Evolutionary conservation across 495 filamentous ascomycete genomes (phyloP).

Genomic region (Hypoxylon fuscum): DNA sequence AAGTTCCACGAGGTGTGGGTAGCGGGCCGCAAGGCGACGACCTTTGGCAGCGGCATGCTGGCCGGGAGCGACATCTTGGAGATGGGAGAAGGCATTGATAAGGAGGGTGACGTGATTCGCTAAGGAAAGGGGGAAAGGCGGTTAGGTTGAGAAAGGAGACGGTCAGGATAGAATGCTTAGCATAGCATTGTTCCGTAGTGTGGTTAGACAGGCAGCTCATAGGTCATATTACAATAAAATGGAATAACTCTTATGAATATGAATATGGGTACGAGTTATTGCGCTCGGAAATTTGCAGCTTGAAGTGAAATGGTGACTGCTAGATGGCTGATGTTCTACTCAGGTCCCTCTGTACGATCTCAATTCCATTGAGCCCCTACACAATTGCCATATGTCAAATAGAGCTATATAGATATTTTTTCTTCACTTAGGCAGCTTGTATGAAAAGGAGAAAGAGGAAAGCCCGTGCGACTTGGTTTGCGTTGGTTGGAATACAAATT

Average conservation of each 20-base stretch:
- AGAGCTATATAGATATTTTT: too few species aligned
- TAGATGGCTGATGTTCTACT: too few species aligned
- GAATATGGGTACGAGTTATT: too few species aligned
- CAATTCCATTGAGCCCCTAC: too few species aligned
- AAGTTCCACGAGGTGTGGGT: slow-evolving; percentile 97
- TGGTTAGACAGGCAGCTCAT: slow-evolving; percentile 14
- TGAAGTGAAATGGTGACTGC: not conserved
- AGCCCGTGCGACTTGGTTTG: too few species aligned
- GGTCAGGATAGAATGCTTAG: not conserved
- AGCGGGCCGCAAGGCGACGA: slow-evolving; percentile 65
- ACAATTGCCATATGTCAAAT: too few species aligned
- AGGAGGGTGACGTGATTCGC: slow-evolving; percentile 70
- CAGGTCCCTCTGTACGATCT: too few species aligned
- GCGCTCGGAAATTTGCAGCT: not conserved
- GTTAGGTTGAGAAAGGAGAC: too few species aligned
- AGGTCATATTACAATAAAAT: slow-evolving; percentile 25
- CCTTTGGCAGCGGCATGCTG: slow-evolving; percentile 70
- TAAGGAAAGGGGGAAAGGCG: slow-evolving; percentile 43
- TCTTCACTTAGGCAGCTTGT: too few species aligned
- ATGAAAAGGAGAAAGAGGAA: too few species aligned
- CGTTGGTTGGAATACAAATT: too few species aligned
- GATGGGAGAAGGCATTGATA: slow-evolving; percentile 83
- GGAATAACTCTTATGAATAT: not conserved
- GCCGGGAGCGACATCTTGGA: slow-evolving; percentile 92
- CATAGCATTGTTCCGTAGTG: slow-evolving; percentile 31